Conservation (phyloP, 768 basidiomycete genomes). For the Hysterangium stoloniferum region DNA sequence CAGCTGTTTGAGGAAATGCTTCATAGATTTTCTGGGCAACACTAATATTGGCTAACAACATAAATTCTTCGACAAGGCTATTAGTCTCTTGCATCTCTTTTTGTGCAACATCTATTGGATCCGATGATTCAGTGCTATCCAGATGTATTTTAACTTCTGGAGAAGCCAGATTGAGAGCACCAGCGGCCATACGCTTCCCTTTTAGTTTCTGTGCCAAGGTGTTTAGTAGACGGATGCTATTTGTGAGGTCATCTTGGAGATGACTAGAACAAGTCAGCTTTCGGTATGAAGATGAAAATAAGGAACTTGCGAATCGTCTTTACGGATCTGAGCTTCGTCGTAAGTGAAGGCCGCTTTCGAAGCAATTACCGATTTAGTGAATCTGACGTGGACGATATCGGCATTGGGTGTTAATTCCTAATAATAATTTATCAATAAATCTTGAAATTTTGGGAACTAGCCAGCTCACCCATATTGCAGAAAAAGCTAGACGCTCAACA, state of each 20-base stretch:
- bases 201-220: constrained; percentile 77
- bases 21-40: constrained; percentile 90
- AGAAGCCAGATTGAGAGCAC: constrained; percentile 96
- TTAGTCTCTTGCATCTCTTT: constrained; percentile 92
- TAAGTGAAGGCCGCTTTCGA: constrained; percentile 97
- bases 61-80: constrained; percentile 96
- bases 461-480: constrained; percentile 78
- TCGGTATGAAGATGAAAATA: background rate
- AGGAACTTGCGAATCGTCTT: constrained; percentile 74
- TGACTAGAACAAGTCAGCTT: constrained; percentile 36
- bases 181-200: constrained; percentile 82
- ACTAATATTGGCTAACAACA: constrained; percentile 94
- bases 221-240: constrained; percentile 85
- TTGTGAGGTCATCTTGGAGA: constrained; percentile 71
- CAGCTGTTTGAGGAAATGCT: constrained; percentile 92
- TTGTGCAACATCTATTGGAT: constrained; percentile 95
- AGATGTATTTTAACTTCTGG: constrained; percentile 97
- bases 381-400: constrained; percentile 83
- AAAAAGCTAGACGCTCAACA: constrained; percentile 93
- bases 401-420: constrained; percentile 88
- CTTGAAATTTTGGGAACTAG: background rate
- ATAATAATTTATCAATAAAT: constrained; percentile 9
- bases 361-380: constrained; percentile 94
- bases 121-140: constrained; percentile 86
- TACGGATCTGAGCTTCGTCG: constrained; percentile 88